Conservation (phyloP, 2,329 filamentous ascomycete species). For the Verruconis gallopava region DNA sequence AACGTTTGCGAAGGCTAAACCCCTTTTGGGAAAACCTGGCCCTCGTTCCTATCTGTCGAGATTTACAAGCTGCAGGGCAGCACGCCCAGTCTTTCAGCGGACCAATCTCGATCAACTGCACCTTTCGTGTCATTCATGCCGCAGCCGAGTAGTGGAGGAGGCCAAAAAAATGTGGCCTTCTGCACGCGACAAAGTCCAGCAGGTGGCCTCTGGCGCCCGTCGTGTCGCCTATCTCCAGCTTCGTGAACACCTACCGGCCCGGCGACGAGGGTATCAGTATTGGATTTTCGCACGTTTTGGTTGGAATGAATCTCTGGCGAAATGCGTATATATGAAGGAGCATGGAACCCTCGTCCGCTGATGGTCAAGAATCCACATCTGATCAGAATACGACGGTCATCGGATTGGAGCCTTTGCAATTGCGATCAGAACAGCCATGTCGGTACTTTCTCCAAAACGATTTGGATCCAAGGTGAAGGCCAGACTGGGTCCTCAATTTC, state of each 20-base stretch:
- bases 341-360: background rate
- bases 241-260: background rate
- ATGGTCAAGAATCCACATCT: no score
- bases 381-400: background rate
- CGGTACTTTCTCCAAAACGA: constrained; percentile 17
- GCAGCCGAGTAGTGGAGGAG: background rate
- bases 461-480: constrained; percentile 18
- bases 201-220: background rate
- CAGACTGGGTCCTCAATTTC: constrained; percentile 26
- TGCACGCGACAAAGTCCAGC: no score
- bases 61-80: no score
- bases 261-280: no score
- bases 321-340: constrained; percentile 1
- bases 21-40: no score
- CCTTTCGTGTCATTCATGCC: background rate
- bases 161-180: background rate
- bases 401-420: background rate
- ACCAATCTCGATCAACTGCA: background rate
- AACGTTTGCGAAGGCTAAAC: no score
- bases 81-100: no score
- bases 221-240: background rate
- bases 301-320: no score
- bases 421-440: constrained; percentile 15
- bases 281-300: no score
- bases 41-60: no score